Base-by-base conservation (phyloP, 371 early-diverging fungal species). In the Mycotypha africana region DNA sequence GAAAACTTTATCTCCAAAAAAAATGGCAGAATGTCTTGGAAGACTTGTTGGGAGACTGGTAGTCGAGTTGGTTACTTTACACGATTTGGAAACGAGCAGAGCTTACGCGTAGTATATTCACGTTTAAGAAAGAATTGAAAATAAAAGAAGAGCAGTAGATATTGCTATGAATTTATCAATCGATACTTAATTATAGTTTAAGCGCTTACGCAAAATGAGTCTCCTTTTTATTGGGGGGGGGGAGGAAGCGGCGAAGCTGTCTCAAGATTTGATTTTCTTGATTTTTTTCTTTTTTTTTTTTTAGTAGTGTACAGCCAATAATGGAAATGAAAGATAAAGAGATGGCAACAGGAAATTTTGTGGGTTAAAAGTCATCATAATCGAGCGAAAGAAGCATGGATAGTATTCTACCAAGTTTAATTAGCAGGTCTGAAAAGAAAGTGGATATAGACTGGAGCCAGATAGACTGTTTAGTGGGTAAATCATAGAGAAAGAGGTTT, bases 1-100 rank as follows among this genome's bases (percentile, higher is more conserved):
- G 41, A 41, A 41, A 41, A 41, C 41, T 41, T 41, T 41, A 41
- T 41, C 41, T 41, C 41, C 17, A 41, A 41, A 41, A 41, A 41
- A 41, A 41, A 41, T 15, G 41, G 41, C 41, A 41, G n/a, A 41
- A 41, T 41, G 41, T 41, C 41, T 25, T 41, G 41, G 41, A 41
- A 41, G 41, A 41, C n/a, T 41, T 41, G 41, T 41, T 41, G 41
- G 41, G 41, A 41, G 41, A 41, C 41, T 28, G 41, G 41, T 25
- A 41, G n/a, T 28, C 26, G 20, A 41, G 41, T 28, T 41, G 30
- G 41, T 41, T 17, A 28, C 41, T 41, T 41, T 28, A 41, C 25
- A 30, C 26, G 30, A 41, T 41, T 28, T 41, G 41, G 41, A 28
- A 41, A 41, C 30, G 41, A n/a, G 41, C 17, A 28, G 41, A 41